These are phyloP conservation scores for Fusarium floridanum DNA, from an alignment of 2,329 filamentous ascomycete species.

Conservation along the genomic window DNA sequence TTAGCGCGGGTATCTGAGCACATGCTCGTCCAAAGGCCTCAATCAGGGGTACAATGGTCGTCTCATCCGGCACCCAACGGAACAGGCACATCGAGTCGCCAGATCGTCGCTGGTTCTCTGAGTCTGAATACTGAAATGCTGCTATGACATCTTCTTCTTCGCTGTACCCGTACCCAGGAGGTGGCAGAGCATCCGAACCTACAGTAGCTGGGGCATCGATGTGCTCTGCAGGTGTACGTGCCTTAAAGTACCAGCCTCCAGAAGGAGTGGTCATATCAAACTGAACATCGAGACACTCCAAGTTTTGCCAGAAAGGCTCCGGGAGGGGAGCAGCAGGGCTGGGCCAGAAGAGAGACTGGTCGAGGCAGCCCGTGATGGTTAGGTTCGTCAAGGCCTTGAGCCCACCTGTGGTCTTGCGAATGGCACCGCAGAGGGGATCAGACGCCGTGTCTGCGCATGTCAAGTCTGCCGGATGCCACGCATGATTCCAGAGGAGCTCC, in stretches of 20 bases:
- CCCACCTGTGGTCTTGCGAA: constrained; percentile 21
- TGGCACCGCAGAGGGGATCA: constrained; percentile 22
- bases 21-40: constrained; percentile 33
- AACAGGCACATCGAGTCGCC: constrained; percentile 34
- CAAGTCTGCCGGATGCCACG: constrained; percentile 29
- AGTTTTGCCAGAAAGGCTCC: constrained; percentile 30
- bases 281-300: constrained; percentile 30
- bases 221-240: constrained; percentile 23
- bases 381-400: constrained; percentile 21
- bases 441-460: constrained; percentile 3
- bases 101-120: constrained; percentile 25
- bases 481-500: constrained; percentile 35
- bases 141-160: constrained; percentile 26
- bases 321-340: constrained; percentile 7
- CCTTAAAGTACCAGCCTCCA: constrained; percentile 33
- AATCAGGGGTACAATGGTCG: constrained; percentile 23
- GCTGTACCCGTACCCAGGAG: constrained; percentile 29
- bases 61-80: constrained; percentile 32
- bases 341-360: constrained; percentile 31
- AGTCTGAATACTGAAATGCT: constrained; percentile 26
- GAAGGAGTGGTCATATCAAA: constrained; percentile 35
- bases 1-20: constrained; percentile 27
- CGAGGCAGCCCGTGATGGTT: constrained; percentile 27
- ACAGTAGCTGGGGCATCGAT: constrained; percentile 17
- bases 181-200: constrained; percentile 12